These are phyloP conservation scores for Vicia villosa DNA, from an alignment of 306 rosid genomes.

Conservation along the genomic window DNA sequence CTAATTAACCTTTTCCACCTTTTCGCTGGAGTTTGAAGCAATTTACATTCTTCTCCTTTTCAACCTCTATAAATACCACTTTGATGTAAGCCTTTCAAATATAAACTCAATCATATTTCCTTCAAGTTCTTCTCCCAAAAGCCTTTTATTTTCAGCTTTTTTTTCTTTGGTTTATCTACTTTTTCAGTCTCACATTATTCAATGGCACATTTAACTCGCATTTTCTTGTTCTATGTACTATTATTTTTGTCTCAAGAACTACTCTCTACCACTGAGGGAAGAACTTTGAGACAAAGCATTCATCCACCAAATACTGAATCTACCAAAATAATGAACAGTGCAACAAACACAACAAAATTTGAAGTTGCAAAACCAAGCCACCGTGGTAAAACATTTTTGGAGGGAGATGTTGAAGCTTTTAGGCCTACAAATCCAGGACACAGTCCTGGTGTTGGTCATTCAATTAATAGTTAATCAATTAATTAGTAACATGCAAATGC, in stretches of 20 bases:
- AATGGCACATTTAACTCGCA: conserved; percentile 54
- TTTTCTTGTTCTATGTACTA: conserved; percentile 47
- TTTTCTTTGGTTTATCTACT: background rate
- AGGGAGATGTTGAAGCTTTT: conserved; percentile 57
- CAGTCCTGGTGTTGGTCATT: conserved; percentile 85
- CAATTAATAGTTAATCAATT: conserved; percentile 42
- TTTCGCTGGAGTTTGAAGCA: background rate
- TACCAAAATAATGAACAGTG: background rate
- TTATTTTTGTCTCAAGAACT: conserved; percentile 54
- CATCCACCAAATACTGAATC: conserved; percentile 30
- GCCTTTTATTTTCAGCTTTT: background rate
- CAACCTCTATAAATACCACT: conserved; percentile 38
- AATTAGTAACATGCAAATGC: background rate
- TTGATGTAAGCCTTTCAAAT: conserved; percentile 8
- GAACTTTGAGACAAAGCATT: conserved; percentile 46
- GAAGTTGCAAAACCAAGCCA: conserved; percentile 12
- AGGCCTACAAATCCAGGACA: conserved; percentile 75
- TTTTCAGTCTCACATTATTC: conserved; percentile 8
- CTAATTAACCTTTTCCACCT: background rate
- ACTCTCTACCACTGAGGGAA: conserved; percentile 48
- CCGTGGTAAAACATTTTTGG: conserved; percentile 21
- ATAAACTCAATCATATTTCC: background rate
- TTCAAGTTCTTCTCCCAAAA: background rate
- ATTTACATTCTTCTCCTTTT: conserved; percentile 23
- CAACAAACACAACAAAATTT: conserved; percentile 6